Conservation (phyloP, 208 protist genomes). For the Leishmania martiniquensis region DNA sequence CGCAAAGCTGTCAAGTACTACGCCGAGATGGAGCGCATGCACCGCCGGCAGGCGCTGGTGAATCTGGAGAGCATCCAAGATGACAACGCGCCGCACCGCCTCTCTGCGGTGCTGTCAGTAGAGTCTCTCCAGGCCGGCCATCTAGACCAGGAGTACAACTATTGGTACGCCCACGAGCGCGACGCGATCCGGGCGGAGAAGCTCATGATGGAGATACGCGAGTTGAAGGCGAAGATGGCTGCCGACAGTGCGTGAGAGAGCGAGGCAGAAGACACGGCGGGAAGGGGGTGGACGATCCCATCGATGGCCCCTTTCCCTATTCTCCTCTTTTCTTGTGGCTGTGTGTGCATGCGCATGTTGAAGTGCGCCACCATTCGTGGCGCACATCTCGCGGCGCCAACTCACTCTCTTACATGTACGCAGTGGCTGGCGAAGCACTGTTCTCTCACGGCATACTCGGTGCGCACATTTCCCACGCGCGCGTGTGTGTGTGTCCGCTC, state of each 20-base stretch:
- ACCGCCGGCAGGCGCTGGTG: slow-evolving; percentile 80
- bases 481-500: too few species aligned
- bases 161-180: slow-evolving; percentile 86
- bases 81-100: slow-evolving; percentile 65
- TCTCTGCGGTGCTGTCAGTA: slow-evolving; percentile 43
- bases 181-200: slow-evolving; percentile 88
- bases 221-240: slow-evolving; percentile 75
- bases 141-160: slow-evolving; percentile 81
- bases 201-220: slow-evolving; percentile 76
- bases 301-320: slow-evolving; percentile 3
- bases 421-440: too few species aligned
- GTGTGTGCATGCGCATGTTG: background rate
- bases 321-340: background rate
- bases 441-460: too few species aligned
- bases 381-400: background rate
- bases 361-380: background rate
- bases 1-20: slow-evolving; percentile 87
- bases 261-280: background rate
- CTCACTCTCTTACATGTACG: background rate
- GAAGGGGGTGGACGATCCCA: background rate
- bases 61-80: slow-evolving; percentile 78
- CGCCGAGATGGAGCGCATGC: slow-evolving; percentile 87
- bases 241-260: slow-evolving; percentile 7
- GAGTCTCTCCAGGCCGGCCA: slow-evolving; percentile 64
- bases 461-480: too few species aligned